Percentiles rank a stretch among this genome's conserved stretches.
Conservation (phyloP, 2,329 filamentous ascomycete genomes). For the Aspergillus alliaceus region DNA sequence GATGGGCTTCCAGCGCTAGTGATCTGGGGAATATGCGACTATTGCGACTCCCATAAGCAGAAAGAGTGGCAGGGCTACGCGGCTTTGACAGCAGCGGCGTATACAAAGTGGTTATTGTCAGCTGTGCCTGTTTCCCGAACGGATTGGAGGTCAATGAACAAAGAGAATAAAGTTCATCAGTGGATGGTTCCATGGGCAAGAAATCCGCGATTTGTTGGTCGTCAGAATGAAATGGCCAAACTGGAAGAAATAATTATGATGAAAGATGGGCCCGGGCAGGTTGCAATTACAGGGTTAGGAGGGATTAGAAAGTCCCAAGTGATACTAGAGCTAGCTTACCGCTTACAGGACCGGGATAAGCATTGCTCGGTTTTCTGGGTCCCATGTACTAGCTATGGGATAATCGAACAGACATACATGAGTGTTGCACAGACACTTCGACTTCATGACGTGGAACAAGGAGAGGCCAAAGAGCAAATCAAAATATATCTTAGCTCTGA, state of each 20-base stretch:
- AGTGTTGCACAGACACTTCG: conserved; percentile 9
- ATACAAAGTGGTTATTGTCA: conserved; percentile 5
- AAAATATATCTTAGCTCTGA: conserved; percentile 13
- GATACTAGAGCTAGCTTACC: conserved; percentile 26
- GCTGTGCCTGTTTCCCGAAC: background rate
- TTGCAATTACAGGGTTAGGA: conserved; percentile 12
- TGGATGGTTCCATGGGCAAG: conserved; percentile 20
- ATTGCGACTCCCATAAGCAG: too few species aligned
- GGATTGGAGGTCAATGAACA: background rate
- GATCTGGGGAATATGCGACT: too few species aligned
- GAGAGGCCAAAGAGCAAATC: conserved; percentile 3
- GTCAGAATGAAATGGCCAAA: background rate
- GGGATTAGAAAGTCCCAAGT: conserved; percentile 5
- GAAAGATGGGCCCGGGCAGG: background rate
- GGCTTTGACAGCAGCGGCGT: conserved; percentile 15
- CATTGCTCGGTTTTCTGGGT: conserved; percentile 28
- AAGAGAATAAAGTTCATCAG: background rate
- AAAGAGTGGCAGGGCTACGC: too few species aligned
- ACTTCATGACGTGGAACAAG: conserved; percentile 1
- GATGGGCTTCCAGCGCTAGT: too few species aligned
- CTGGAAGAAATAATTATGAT: background rate
- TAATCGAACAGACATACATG: conserved; percentile 15
- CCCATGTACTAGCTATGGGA: conserved; percentile 22
- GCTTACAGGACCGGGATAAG: conserved; percentile 12
- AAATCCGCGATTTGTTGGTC: too few species aligned